Evolutionary conservation across 1,284 basidiomycete species (phyloP).

Genomic region (Ganoderma leucocontextum): DNA sequence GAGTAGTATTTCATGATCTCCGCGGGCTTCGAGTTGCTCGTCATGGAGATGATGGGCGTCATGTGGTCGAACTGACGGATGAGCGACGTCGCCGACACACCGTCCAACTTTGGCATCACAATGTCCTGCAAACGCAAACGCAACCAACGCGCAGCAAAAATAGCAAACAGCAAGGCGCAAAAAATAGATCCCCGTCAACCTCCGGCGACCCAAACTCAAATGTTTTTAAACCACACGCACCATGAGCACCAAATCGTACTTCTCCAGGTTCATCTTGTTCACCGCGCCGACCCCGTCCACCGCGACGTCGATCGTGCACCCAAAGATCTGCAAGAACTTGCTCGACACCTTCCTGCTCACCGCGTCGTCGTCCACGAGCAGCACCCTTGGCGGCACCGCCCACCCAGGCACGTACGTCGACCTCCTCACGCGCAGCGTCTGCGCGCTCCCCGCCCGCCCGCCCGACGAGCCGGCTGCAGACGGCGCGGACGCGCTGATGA

Average conservation of each 20-base stretch:
- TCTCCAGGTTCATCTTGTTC: constrained; percentile 94
- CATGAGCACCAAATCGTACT: constrained; percentile 96
- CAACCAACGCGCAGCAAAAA: constrained; percentile 4
- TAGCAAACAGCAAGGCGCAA: background rate
- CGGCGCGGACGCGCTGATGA: constrained; percentile 31
- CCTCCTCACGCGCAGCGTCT: constrained; percentile 70
- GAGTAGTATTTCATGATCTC: constrained; percentile 94
- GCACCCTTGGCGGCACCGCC: constrained; percentile 86
- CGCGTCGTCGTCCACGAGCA: constrained; percentile 95
- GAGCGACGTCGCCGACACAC: constrained; percentile 89
- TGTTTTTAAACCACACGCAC: constrained; percentile 54
- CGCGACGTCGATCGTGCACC: constrained; percentile 94
- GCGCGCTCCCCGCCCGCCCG: constrained; percentile 41
- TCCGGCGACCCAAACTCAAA: constrained; percentile 9
- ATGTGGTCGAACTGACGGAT: constrained; percentile 94
- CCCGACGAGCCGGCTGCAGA: constrained; percentile 14
- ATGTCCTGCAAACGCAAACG: constrained; percentile 71
- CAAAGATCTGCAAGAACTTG: constrained; percentile 96
- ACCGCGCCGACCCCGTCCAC: constrained; percentile 95
- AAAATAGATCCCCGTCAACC: background rate
- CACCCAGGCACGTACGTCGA: constrained; percentile 89
- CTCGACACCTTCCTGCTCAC: constrained; percentile 88
- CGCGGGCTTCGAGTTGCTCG: constrained; percentile 90
- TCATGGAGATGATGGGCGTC: constrained; percentile 98
- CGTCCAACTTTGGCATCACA: constrained; percentile 93